Evolutionary conservation across 805 yeast species (phyloP), one percentile per base, ranked within the genome.

Genomic region (Yamadazyma nakazawae): DNA sequence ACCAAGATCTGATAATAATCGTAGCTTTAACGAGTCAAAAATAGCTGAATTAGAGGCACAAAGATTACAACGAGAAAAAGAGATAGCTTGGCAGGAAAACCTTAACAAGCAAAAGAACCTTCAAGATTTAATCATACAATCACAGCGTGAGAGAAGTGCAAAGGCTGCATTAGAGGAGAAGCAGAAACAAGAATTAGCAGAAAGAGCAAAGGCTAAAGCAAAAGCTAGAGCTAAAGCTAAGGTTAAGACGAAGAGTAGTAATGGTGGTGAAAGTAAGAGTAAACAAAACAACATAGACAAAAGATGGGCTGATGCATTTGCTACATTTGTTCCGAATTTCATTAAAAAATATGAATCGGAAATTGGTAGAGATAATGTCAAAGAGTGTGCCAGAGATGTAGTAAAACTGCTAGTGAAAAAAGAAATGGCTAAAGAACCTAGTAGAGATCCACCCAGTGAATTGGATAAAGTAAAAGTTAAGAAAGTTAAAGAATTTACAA

Each of bases 311-410:
- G 61, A 59, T 35, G 53, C 70, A 28, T 80, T 92, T 60, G 97
- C 97, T 1, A 66, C 74, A 13, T 72, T 80, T 54, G 86, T 92
- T 10, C 97, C 97, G 9, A 89, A 90, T 57, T 64, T 86, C 58
- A 72, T 91, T 45, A 81, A 82, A 53, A 80, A 79, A 54, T 80
- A 85, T 62, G 84, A 80, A 53, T 60, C 71, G 2, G 82, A 81
- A 45, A 71, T 92, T 18, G 90, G 89, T 4, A 82, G 80, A 48
- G 96, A 86, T 4, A 75, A 80, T 46, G 59, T 88, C 43, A 92
- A 91, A 65, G 76, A 76, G 34, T 85, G 90, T 64, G 88, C 96
- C 2, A 78, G 81, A 50, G 96, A 90, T 42, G 80, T 92, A 47
- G 89, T 84, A 5, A 78, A 81, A 52, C 66, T 72, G 0, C 68